Evolutionary conservation across 768 basidiomycete genomes (phyloP), one percentile per base, ranked within the genome.

Genomic region (Punctularia strigosozonata): DNA sequence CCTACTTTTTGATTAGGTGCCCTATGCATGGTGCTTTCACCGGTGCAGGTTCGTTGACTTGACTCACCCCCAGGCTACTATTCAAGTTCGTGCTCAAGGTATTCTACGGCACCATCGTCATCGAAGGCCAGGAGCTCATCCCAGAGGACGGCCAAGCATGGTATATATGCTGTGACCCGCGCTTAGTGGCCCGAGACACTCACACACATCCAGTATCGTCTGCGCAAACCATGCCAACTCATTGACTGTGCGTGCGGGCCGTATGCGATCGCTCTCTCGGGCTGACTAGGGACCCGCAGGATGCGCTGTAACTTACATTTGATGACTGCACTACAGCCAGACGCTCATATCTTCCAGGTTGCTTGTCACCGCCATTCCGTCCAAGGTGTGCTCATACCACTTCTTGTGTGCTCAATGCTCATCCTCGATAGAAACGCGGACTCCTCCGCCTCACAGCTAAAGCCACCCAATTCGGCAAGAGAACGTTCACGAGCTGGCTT

Each of bases 191-290:
- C 31, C 15, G 26, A 33, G n/a, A 34, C 36, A 31, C 37, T 41
- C 13, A 26, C 43, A n/a, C 37, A 14, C 28, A 18, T 28, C 20
- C 48, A 89, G 87, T 50, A 80, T 91, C 37, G 74, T 92, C 21
- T 83, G 77, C 48, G 75, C 87, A 13, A 92, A 92, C 50, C 89
- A 92, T 57, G 76, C 77, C 53, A 90, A 90, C 55, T 83, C 80
- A 2, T 59, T 90, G 43, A 89, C 85, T n/a, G n/a, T n/a, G n/a
- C n/a, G n/a, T n/a, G n/a, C n/a, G n/a, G n/a, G n/a, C n/a, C n/a
- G n/a, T n/a, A n/a, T n/a, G n/a, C n/a, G n/a, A n/a, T n/a, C n/a
- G n/a, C n/a, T n/a, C n/a, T n/a, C n/a, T n/a, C n/a, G n/a, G n/a
- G n/a, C n/a, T n/a, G n/a, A n/a, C n/a, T n/a, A n/a, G n/a, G n/a